phyloP scores from a whole-genome alignment of 2,329 filamentous ascomycete species.

The Aspergillus arachidicola region DNA sequence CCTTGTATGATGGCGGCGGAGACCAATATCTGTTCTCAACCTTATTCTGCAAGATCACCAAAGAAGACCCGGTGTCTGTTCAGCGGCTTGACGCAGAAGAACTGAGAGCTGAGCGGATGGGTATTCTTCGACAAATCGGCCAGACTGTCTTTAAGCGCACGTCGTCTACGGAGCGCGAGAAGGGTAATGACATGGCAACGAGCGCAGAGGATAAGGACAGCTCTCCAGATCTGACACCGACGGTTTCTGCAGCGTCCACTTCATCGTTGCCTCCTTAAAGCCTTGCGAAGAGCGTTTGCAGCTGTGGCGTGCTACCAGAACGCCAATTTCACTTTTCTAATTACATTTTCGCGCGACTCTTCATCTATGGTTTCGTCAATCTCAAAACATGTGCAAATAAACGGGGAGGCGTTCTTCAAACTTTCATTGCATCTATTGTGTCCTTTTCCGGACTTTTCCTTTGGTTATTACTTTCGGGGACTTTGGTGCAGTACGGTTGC shows the following conservation, averaged over 20 bases:
- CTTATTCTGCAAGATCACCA: constrained; percentile 85
- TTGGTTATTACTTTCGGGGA: constrained; percentile 11
- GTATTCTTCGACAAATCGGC: constrained; percentile 45
- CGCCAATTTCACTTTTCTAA: not conserved
- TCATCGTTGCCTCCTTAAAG: constrained; percentile 30
- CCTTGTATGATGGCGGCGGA: constrained; percentile 82
- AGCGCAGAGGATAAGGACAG: constrained; percentile 37
- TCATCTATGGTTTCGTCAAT: constrained; percentile 8
- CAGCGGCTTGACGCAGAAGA: constrained; percentile 42
- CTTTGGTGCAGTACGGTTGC: constrained; percentile 12
- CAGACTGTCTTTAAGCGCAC: constrained; percentile 49
- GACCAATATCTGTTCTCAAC: constrained; percentile 95
- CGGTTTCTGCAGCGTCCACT: constrained; percentile 39
- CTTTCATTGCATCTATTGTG: constrained; percentile 14
- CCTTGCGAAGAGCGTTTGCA: not conserved
- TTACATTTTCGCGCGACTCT: not conserved
- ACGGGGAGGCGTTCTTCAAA: constrained; percentile 24
- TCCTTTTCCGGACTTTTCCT: constrained; percentile 2
- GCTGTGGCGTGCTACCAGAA: not conserved
- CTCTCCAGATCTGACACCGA: constrained; percentile 39
- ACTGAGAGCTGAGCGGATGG: constrained; percentile 43
- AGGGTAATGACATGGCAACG: constrained; percentile 29
- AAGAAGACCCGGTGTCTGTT: constrained; percentile 54
- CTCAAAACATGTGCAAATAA: constrained; percentile 21
- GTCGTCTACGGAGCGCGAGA: constrained; percentile 44